Evolutionary conservation across 345 rosid species (phyloP).

Genomic region (Pistacia atlantica): DNA sequence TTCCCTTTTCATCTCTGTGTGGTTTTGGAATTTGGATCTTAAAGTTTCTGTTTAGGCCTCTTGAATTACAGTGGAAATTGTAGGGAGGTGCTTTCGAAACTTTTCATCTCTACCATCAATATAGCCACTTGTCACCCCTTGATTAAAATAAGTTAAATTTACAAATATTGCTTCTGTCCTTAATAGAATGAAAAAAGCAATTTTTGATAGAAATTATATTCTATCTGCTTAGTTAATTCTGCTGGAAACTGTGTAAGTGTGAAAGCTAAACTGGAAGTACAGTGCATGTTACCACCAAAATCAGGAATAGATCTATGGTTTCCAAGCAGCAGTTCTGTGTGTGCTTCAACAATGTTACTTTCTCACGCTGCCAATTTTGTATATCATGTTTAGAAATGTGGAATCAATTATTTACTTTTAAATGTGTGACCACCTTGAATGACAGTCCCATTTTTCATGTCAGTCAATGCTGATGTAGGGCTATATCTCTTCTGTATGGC

Average conservation of each 20-base stretch:
- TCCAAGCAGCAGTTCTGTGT: not conserved
- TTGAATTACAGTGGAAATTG: not conserved
- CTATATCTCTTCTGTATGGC: not conserved
- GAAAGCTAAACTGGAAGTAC: not conserved
- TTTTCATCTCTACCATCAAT: not conserved
- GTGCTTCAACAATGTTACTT: not conserved
- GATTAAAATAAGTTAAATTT: not conserved
- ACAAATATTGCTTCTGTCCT: not conserved
- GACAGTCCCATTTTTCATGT: not conserved
- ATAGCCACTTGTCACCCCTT: not conserved
- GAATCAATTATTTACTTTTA: not conserved
- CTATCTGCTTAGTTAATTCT: not conserved
- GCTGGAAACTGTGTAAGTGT: not conserved
- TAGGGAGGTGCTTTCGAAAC: not conserved
- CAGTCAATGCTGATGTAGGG: not conserved
- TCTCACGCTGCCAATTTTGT: not conserved
- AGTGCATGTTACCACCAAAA: not conserved
- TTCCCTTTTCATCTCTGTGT: not conserved
- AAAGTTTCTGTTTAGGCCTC: not conserved
- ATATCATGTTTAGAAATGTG: too few species aligned
- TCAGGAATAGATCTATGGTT: not conserved
- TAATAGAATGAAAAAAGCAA: not conserved
- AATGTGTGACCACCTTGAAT: not conserved
- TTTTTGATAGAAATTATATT: not conserved
- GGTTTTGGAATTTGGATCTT: not conserved